A percentile compares a stretch with the other conserved stretches of the same genome.
These are phyloP conservation scores for Saturnispora zaruensis DNA, from an alignment of 805 yeast species.

Conservation along the genomic window DNA sequence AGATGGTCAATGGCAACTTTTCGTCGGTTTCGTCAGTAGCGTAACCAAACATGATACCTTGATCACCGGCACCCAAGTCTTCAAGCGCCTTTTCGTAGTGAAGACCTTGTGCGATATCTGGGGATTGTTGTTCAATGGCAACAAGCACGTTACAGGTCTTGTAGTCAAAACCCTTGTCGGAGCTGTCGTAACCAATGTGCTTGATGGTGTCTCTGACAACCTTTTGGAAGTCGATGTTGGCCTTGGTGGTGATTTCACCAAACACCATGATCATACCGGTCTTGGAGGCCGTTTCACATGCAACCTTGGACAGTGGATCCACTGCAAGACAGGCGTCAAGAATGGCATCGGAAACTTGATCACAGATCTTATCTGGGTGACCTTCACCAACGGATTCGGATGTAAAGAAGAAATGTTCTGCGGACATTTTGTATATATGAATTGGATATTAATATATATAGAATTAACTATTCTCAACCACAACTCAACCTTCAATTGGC, in stretches of 20 bases:
- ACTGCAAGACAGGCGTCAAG: constrained; percentile 93
- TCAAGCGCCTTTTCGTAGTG: constrained; percentile 93
- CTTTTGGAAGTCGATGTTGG: constrained; percentile 91
- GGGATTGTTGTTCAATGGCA: constrained; percentile 98
- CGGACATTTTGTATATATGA: constrained; percentile 12
- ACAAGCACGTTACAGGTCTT: constrained; percentile 98
- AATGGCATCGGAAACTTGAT: constrained; percentile 97
- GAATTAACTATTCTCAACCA: background rate
- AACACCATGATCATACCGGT: constrained; percentile 99
- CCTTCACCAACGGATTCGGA: constrained; percentile 93
- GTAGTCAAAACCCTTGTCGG: constrained; percentile 97
- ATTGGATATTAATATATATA: background rate
- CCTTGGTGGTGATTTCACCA: constrained; percentile 98
- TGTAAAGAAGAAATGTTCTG: constrained; percentile 29
- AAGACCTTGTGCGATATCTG: constrained; percentile 98
- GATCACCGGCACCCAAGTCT: constrained; percentile 99
- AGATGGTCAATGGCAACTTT: constrained; percentile 88
- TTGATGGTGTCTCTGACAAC: constrained; percentile 96
- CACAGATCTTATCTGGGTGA: constrained; percentile 95
- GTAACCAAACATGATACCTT: constrained; percentile 99
- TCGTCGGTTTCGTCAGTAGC: constrained; percentile 99
- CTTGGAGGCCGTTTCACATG: constrained; percentile 98
- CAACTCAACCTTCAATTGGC: background rate
- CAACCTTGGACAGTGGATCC: constrained; percentile 97
- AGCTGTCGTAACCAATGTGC: constrained; percentile 94